Evolutionary conservation across 2,329 filamentous ascomycete genomes (phyloP).

Genomic region (Pestalotiopsis sp.): DNA sequence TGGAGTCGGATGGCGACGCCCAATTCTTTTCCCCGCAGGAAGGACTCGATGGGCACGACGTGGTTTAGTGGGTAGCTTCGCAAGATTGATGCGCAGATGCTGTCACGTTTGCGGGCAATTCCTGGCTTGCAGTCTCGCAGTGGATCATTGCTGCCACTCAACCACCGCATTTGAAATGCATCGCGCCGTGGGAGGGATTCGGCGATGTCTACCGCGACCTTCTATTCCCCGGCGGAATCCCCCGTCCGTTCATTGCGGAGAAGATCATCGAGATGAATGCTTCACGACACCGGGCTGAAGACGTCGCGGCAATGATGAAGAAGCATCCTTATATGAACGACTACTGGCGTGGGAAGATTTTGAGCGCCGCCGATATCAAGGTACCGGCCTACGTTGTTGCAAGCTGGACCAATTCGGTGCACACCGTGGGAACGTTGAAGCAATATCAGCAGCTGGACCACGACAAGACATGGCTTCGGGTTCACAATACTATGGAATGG

Average conservation of each 20-base stretch:
- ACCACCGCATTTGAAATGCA: constrained; percentile 43
- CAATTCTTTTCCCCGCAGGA: constrained; percentile 41
- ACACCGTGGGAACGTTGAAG: background rate
- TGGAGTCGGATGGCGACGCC: constrained; percentile 27
- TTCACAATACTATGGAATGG: background rate
- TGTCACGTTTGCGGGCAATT: constrained; percentile 47
- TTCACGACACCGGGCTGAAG: background rate
- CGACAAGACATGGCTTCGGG: background rate
- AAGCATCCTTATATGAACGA: too few relatives aligned
- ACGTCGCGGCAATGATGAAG: background rate
- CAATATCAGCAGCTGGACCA: background rate
- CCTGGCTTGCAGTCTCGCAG: constrained; percentile 42
- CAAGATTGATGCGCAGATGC: constrained; percentile 47
- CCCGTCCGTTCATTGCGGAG: too few relatives aligned
- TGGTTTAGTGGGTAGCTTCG: constrained; percentile 43
- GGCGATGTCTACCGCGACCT: constrained; percentile 48
- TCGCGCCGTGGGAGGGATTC: constrained; percentile 49
- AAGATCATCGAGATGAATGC: too few relatives aligned
- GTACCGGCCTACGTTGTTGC: background rate
- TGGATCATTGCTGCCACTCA: constrained; percentile 44
- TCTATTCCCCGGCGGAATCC: too few relatives aligned
- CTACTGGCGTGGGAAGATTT: background rate
- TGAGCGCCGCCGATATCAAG: background rate
- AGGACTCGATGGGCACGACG: constrained; percentile 47
- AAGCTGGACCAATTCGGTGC: background rate